Evolutionary conservation across 495 filamentous ascomycete genomes (phyloP).

Genomic region (Pseudotulostoma volvatum): DNA sequence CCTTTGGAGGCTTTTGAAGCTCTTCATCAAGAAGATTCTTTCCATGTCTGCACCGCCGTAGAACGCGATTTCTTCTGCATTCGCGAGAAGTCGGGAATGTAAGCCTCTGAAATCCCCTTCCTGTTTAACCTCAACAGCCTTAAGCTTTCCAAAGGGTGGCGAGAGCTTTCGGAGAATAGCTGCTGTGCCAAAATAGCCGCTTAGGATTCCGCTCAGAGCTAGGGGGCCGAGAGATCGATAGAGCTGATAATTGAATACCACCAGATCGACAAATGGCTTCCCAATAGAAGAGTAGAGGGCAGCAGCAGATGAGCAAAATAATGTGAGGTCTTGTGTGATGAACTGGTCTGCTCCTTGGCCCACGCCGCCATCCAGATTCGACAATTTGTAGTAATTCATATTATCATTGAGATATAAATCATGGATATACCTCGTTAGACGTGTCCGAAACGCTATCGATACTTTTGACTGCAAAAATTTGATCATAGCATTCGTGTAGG

Average conservation of each 20-base stretch:
- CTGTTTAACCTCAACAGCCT: conserved; percentile 80
- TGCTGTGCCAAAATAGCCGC: conserved; percentile 86
- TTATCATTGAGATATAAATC: conserved; percentile 91
- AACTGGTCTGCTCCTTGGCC: conserved; percentile 90
- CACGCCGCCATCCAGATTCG: conserved; percentile 85
- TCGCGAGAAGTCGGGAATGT: conserved; percentile 83
- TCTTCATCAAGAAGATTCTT: conserved; percentile 69
- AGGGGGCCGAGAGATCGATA: conserved; percentile 83
- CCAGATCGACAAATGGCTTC: conserved; percentile 88
- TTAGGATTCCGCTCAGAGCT: conserved; percentile 67
- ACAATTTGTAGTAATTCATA: conserved; percentile 89
- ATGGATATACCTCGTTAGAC: conserved; percentile 92
- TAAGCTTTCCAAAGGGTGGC: conserved; percentile 90
- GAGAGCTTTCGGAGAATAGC: conserved; percentile 73
- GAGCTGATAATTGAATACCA: conserved; percentile 94
- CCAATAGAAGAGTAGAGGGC: conserved; percentile 88
- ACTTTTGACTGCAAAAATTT: conserved; percentile 97
- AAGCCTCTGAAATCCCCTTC: conserved; percentile 88
- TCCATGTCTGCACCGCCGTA: conserved; percentile 93
- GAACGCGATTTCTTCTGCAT: conserved; percentile 98
- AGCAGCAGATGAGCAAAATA: conserved; percentile 89
- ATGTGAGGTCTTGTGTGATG: conserved; percentile 90
- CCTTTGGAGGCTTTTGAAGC: conserved; percentile 75
- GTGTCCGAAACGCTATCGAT: conserved; percentile 93
- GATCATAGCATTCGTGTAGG: conserved; percentile 92